phyloP scores from a whole-genome alignment of 2,329 filamentous ascomycete genomes.

The Sarocladiaceae sp. region DNA sequence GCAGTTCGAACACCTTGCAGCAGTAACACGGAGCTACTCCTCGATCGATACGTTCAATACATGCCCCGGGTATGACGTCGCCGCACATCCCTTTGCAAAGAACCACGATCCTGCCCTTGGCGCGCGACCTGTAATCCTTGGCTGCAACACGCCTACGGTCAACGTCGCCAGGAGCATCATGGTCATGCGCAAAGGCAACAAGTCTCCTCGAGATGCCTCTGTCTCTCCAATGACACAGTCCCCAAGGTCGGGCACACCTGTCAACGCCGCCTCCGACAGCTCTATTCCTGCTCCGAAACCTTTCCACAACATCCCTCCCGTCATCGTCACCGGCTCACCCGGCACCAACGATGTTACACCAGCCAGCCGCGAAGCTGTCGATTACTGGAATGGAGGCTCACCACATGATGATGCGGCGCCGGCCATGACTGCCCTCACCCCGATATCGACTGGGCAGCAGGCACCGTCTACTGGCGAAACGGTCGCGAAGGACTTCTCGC shows the following conservation, averaged over 20 bases:
- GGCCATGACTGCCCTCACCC: background rate
- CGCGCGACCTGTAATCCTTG: background rate
- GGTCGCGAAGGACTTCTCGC: conserved; percentile 7
- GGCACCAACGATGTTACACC: background rate
- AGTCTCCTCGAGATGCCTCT: conserved; percentile 17
- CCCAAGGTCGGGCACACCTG: conserved; percentile 10
- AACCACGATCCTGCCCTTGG: background rate
- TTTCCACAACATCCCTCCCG: conserved; percentile 8
- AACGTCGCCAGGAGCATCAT: conserved; percentile 7
- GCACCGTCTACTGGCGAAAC: background rate
- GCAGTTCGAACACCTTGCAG: background rate
- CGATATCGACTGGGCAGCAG: background rate
- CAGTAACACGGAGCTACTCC: background rate
- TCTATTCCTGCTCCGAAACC: conserved; percentile 11
- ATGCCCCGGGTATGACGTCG: conserved; percentile 5
- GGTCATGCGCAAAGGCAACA: conserved; percentile 6
- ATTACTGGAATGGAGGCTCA: conserved; percentile 13
- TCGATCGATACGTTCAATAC: background rate
- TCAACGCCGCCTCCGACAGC: conserved; percentile 12
- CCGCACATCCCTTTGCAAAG: background rate
- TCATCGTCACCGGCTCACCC: conserved; percentile 8
- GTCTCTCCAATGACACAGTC: conserved; percentile 20
- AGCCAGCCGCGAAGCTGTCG: conserved; percentile 10
- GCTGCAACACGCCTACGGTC: conserved; percentile 1
- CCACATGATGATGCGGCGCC: background rate